Evolutionary conservation across 352 stramenopile genomes (phyloP).

Genomic region (Blastocystis sp.): DNA sequence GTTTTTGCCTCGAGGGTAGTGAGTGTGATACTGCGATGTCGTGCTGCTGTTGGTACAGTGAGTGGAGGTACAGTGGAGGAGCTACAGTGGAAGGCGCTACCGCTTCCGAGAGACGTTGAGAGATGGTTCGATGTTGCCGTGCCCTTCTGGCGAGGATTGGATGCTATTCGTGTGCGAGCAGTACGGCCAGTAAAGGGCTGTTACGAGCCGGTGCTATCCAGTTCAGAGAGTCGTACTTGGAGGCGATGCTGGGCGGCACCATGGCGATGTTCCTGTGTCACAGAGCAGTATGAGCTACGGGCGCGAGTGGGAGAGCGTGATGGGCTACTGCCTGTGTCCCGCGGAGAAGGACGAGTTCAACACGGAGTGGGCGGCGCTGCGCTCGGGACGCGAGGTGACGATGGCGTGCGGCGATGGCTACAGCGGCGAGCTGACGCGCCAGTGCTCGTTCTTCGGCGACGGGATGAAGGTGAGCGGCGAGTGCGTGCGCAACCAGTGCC

Average conservation of each 20-base stretch:
- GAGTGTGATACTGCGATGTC: no score
- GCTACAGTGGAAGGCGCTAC: constrained; percentile 60
- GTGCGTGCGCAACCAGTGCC: constrained; percentile 56
- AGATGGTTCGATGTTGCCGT: not conserved
- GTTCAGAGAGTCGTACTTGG: constrained; percentile 20
- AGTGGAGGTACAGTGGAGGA: no score
- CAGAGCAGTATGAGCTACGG: constrained; percentile 46
- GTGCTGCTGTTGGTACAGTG: no score
- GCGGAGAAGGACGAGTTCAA: not conserved
- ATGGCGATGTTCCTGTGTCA: constrained; percentile 26
- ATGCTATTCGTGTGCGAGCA: constrained; percentile 29
- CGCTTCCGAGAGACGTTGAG: constrained; percentile 28
- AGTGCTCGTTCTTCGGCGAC: constrained; percentile 50
- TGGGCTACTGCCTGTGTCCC: constrained; percentile 46
- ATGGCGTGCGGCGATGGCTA: constrained; percentile 21
- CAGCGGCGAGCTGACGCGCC: constrained; percentile 31
- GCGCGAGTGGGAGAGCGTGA: constrained; percentile 38
- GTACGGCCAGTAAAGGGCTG: constrained; percentile 45
- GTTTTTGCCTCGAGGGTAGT: no score
- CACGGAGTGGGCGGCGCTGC: not conserved
- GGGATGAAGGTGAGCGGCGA: constrained; percentile 9
- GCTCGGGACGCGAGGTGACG: not conserved
- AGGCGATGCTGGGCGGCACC: constrained; percentile 2
- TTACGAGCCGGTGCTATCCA: constrained; percentile 32
- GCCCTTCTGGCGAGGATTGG: constrained; percentile 7